Conservation (phyloP, 345 rosid genomes). For the Salix udensis region DNA sequence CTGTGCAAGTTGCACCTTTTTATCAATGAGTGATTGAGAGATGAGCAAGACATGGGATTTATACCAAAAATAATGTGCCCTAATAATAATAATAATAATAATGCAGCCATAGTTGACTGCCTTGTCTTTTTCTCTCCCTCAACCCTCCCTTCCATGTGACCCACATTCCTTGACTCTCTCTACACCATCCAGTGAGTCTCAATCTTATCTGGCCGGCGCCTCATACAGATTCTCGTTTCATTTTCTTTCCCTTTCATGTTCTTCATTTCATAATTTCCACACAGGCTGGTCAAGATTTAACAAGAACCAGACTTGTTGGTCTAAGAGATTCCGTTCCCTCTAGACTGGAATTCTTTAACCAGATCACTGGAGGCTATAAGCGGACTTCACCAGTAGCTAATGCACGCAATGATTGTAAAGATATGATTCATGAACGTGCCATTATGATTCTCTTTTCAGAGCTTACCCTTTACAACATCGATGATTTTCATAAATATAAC, state of each 20-base stretch:
- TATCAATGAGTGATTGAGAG: not conserved
- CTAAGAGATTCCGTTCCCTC: too few relatives aligned
- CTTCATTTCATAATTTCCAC: not conserved
- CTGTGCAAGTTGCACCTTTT: not conserved
- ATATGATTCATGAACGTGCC: too few relatives aligned
- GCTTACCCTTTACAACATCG: not conserved
- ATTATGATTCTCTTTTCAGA: too few relatives aligned
- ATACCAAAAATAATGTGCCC: not conserved
- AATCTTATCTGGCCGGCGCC: not conserved
- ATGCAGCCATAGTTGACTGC: not conserved
- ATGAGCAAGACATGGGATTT: not conserved
- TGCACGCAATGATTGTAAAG: too few relatives aligned
- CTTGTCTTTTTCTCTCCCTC: not conserved
- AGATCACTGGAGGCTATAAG: too few relatives aligned
- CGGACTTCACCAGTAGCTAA: too few relatives aligned
- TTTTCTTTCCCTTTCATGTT: not conserved
- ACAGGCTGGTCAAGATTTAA: not conserved
- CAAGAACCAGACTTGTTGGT: too few relatives aligned
- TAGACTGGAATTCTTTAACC: too few relatives aligned
- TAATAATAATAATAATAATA: not conserved
- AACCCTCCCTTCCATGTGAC: not conserved
- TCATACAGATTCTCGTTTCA: not conserved
- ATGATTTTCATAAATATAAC: too few relatives aligned
- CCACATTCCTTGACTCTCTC: not conserved
- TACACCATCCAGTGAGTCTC: constrained; percentile 8